Percentiles rank a stretch among this genome's conserved stretches.
Evolutionary conservation across 2,329 filamentous ascomycete species (phyloP).

Genomic region (Epichloe scottii): DNA sequence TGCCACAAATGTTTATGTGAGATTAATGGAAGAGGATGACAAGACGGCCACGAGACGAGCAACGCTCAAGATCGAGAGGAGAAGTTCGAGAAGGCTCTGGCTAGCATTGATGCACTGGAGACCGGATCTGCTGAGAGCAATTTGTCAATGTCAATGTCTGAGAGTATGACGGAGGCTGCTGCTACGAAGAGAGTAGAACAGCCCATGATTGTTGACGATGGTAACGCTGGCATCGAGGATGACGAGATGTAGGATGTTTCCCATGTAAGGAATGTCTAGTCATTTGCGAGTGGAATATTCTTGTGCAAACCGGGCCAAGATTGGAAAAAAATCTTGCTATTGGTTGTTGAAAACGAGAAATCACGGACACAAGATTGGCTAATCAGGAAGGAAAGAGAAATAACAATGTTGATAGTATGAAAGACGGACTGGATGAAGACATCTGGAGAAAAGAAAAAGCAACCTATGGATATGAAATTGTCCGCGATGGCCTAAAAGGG

Average conservation of each 20-base stretch:
- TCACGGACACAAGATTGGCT: not conserved
- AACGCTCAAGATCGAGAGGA: constrained; percentile 28
- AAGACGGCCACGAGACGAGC: constrained; percentile 28
- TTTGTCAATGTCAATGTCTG: constrained; percentile 4
- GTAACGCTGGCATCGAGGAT: not conserved
- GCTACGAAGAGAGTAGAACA: constrained; percentile 6
- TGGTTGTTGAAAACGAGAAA: not conserved
- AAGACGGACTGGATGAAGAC: too few species aligned
- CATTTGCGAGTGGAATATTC: not conserved
- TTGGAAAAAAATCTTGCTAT: not conserved
- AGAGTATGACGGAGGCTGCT: constrained; percentile 11
- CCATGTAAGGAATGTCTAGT: too few species aligned
- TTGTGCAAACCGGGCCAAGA: not conserved
- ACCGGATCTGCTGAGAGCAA: constrained; percentile 13
- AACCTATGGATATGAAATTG: too few species aligned
- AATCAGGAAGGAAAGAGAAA: not conserved
- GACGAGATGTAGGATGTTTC: not conserved
- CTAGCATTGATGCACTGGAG: constrained; percentile 32
- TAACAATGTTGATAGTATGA: not conserved
- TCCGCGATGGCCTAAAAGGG: too few species aligned
- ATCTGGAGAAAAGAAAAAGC: too few species aligned
- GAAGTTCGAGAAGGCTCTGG: constrained; percentile 35
- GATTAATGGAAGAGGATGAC: constrained; percentile 37
- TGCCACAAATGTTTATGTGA: constrained; percentile 21
- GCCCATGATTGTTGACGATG: not conserved